A percentile compares a stretch with the other conserved stretches of the same genome.
phyloP scores from a whole-genome alignment of 768 basidiomycete species.

The Epithele typhae region DNA sequence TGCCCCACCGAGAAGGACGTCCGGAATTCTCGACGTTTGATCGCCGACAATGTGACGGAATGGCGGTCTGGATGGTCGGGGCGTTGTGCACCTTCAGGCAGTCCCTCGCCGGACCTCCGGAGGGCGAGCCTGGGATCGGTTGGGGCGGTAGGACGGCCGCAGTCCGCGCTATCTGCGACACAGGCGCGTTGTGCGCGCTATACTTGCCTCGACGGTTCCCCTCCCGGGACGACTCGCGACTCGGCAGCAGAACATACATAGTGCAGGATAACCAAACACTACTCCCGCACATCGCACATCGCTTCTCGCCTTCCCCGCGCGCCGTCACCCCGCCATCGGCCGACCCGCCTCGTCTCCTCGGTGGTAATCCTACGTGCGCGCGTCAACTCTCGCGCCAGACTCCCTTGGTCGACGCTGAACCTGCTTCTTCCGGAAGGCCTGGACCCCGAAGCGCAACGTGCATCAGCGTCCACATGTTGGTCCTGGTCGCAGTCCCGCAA shows the following conservation, averaged over 20 bases:
- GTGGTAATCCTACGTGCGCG: neutral
- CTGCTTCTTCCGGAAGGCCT: conserved; percentile 3
- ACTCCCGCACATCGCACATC: too few relatives aligned
- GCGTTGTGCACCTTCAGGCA: conserved; percentile 1
- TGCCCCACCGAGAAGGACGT: conserved; percentile 3
- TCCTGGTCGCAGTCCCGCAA: too few relatives aligned
- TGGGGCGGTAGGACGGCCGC: neutral
- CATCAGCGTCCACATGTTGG: conserved; percentile 3
- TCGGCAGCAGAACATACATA: too few relatives aligned
- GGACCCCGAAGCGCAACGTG: conserved; percentile 12
- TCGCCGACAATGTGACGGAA: conserved; percentile 13
- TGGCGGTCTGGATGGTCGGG: conserved; percentile 4
- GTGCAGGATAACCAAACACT: too few relatives aligned
- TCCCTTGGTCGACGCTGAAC: conserved; percentile 9
- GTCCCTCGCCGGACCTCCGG: neutral
- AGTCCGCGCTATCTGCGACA: neutral
- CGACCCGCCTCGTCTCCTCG: too few relatives aligned
- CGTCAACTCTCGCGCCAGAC: neutral
- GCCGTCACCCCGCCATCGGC: too few relatives aligned
- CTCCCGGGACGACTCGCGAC: too few relatives aligned
- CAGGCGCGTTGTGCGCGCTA: too few relatives aligned
- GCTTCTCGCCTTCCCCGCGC: too few relatives aligned
- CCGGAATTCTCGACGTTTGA: conserved; percentile 11
- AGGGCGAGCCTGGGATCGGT: conserved; percentile 2
- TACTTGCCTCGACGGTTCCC: too few relatives aligned